Percentiles rank a stretch among this genome's conserved stretches.
Conservation (phyloP, 2,329 filamentous ascomycete genomes). For the Colletotrichum liriopes region DNA sequence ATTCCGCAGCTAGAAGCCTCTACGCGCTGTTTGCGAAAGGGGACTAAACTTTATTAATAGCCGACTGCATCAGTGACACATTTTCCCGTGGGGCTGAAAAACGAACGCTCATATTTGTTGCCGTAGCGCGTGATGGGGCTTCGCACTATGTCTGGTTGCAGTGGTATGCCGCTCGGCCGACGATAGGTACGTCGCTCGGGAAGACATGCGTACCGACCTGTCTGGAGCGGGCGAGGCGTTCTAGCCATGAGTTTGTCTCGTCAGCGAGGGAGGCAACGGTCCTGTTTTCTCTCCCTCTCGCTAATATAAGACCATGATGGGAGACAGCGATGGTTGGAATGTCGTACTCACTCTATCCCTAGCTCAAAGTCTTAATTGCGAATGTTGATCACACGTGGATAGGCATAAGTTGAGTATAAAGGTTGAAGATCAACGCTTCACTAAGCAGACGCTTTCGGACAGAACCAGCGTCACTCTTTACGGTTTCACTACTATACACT, state of each 20-base stretch:
- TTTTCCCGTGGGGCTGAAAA: neutral
- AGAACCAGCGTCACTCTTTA: conserved; percentile 1
- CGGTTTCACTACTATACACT: neutral
- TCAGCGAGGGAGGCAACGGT: conserved; percentile 7
- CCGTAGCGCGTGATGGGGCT: neutral
- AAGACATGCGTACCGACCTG: neutral
- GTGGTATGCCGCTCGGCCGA: neutral
- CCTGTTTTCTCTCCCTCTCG: conserved; percentile 13
- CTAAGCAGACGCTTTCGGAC: neutral
- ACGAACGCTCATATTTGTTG: neutral
- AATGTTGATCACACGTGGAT: neutral
- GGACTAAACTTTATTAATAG: neutral
- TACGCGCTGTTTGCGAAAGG: neutral
- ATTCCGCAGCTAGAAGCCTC: neutral
- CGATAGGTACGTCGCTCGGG: neutral
- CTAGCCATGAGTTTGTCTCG: neutral
- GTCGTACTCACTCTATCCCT: conserved; percentile 28
- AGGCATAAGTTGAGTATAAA: conserved; percentile 15
- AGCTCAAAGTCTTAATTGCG: neutral
- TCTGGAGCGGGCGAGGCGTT: neutral
- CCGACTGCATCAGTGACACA: neutral
- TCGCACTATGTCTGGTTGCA: neutral
- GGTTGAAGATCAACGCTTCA: neutral
- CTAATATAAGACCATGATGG: conserved; percentile 7
- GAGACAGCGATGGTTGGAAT: conserved; percentile 3